phyloP scores from a whole-genome alignment of 106 monocot genomes.

The Xerophyta viscosa region DNA sequence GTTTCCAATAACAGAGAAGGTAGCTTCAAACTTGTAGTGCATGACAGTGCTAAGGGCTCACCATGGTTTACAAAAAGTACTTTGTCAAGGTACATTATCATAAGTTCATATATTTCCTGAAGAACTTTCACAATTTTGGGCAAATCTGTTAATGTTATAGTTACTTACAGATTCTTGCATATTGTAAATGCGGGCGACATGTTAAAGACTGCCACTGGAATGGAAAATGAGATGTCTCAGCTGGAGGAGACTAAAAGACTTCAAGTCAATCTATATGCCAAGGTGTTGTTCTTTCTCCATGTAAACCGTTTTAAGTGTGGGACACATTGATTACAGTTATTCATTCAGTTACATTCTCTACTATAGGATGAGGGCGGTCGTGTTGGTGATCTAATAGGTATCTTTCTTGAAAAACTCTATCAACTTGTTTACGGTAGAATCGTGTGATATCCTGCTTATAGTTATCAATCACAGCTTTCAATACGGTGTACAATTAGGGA shows the following conservation, averaged over 20 bases:
- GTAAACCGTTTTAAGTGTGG: neutral
- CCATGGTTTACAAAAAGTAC: constrained; percentile 89
- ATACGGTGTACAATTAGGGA: too few relatives aligned
- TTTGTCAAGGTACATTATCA: constrained; percentile 34
- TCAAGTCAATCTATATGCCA: constrained; percentile 54
- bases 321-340: neutral
- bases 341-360: neutral
- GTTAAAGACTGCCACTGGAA: constrained; percentile 26
- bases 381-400: constrained; percentile 31
- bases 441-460: too few relatives aligned
- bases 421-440: too few relatives aligned
- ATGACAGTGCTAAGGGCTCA: constrained; percentile 14
- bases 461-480: too few relatives aligned
- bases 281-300: constrained; percentile 27
- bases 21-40: constrained; percentile 52
- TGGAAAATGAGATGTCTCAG: constrained; percentile 54
- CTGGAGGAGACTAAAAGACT: constrained; percentile 64
- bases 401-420: neutral
- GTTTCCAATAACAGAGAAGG: constrained; percentile 17
- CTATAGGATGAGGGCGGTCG: constrained; percentile 23
- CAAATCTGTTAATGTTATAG: neutral
- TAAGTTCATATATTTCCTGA: neutral
- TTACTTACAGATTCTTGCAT: constrained; percentile 64
- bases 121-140: neutral
- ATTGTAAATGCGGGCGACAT: constrained; percentile 36